Evolutionary conservation across 208 protist species (phyloP).

Genomic region (Angomonas desouzai): DNA sequence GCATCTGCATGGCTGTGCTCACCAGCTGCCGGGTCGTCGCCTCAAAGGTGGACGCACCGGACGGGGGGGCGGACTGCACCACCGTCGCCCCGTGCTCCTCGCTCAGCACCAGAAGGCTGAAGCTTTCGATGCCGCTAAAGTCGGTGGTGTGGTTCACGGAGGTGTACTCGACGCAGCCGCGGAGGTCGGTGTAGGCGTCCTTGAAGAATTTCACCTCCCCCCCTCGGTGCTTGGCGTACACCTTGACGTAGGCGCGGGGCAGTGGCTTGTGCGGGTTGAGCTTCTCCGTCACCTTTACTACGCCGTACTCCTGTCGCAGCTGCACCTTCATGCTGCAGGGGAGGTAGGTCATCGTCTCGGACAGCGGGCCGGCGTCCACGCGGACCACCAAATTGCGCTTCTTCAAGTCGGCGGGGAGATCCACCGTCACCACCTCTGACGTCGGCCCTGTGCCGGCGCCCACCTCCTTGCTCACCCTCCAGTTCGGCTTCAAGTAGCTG

Average conservation of each 20-base stretch:
- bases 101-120: slow-evolving; percentile 16
- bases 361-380: slow-evolving; percentile 9
- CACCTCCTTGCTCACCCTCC: neutral
- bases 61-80: slow-evolving; percentile 10
- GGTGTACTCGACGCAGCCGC: slow-evolving; percentile 21
- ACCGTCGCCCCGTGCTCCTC: slow-evolving; percentile 14
- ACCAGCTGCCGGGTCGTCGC: slow-evolving; percentile 9
- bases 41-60: slow-evolving; percentile 4
- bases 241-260: slow-evolving; percentile 19
- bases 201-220: slow-evolving; percentile 18
- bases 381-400: slow-evolving; percentile 14
- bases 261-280: slow-evolving; percentile 1
- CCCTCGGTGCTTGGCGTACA: slow-evolving; percentile 4
- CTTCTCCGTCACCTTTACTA: slow-evolving; percentile 13
- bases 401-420: slow-evolving; percentile 2
- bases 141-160: slow-evolving; percentile 12
- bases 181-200: slow-evolving; percentile 23
- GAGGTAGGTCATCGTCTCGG: slow-evolving; percentile 15
- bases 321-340: slow-evolving; percentile 12
- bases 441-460: neutral
- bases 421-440: slow-evolving; percentile 3
- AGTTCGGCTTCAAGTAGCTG: slow-evolving; percentile 18
- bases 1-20: neutral
- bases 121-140: slow-evolving; percentile 11
- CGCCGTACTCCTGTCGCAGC: slow-evolving; percentile 11